Evolutionary conservation across 805 yeast genomes (phyloP).

Genomic region (Zygoascus biomembranicola): DNA sequence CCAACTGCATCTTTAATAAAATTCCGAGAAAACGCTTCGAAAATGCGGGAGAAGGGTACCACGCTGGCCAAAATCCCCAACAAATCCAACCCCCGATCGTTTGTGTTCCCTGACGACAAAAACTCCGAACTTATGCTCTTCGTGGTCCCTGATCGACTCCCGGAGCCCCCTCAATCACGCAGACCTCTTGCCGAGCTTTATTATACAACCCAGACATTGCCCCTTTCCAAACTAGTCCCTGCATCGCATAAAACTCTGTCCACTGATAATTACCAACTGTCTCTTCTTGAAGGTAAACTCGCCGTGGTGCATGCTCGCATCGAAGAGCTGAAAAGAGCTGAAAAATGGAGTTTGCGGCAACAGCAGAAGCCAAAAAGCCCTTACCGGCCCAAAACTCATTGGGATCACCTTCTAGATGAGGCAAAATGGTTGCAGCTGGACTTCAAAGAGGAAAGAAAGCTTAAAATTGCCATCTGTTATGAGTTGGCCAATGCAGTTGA

Average conservation of each 20-base stretch:
- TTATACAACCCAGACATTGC: slow-evolving; percentile 81
- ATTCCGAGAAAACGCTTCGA: neutral
- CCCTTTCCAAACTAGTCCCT: slow-evolving; percentile 70
- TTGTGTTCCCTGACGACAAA: slow-evolving; percentile 4
- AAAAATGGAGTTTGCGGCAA: slow-evolving; percentile 87
- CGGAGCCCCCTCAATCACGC: slow-evolving; percentile 27
- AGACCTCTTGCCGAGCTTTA: slow-evolving; percentile 70
- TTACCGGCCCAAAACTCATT: slow-evolving; percentile 42
- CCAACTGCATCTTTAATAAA: neutral
- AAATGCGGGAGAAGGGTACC: neutral
- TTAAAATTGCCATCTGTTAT: slow-evolving; percentile 61
- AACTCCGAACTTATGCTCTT: slow-evolving; percentile 22
- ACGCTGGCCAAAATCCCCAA: neutral
- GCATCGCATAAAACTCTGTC: slow-evolving; percentile 79
- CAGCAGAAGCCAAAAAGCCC: slow-evolving; percentile 70
- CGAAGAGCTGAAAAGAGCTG: slow-evolving; percentile 80
- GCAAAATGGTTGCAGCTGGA: slow-evolving; percentile 79
- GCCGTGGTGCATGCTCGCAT: slow-evolving; percentile 85
- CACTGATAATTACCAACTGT: slow-evolving; percentile 77
- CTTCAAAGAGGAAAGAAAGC: slow-evolving; percentile 60
- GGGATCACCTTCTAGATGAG: slow-evolving; percentile 71
- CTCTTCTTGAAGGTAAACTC: slow-evolving; percentile 81
- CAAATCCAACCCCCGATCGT: neutral
- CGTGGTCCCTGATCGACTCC: slow-evolving; percentile 28
- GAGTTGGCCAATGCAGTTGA: slow-evolving; percentile 61